Evolutionary conservation across 805 yeast genomes (phyloP).

Genomic region (Wickerhamomyces kurtzmanii): DNA sequence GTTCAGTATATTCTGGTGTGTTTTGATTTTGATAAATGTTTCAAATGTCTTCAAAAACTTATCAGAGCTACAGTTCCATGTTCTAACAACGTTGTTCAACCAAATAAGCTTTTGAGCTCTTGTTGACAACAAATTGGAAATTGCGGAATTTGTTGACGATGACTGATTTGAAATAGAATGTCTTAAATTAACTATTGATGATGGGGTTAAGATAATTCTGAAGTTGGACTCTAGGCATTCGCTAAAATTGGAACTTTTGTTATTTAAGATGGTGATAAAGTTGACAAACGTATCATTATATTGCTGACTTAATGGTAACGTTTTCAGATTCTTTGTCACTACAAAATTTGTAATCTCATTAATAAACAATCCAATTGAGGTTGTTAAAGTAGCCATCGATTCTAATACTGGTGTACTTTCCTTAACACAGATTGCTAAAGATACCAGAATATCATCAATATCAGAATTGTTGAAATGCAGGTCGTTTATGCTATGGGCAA

Average conservation of each 20-base stretch:
- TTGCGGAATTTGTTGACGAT: constrained; percentile 5
- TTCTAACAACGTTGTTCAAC: constrained; percentile 24
- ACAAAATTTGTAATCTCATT: constrained; percentile 3
- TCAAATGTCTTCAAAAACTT: constrained; percentile 22
- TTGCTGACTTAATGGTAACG: constrained; percentile 2
- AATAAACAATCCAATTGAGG: no score
- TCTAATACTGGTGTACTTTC: constrained; percentile 2
- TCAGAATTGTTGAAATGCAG: constrained; percentile 9
- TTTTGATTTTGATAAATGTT: constrained; percentile 20
- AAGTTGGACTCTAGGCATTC: constrained; percentile 5
- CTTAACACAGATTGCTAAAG: constrained; percentile 6
- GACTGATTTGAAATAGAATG: constrained; percentile 4
- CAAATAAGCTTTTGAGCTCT: constrained; percentile 21
- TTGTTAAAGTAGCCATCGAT: constrained; percentile 6
- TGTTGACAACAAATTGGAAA: no score
- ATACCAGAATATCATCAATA: constrained; percentile 4
- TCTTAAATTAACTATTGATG: constrained; percentile 6
- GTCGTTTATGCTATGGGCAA: no score
- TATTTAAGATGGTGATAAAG: neutral
- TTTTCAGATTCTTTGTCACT: constrained; percentile 8
- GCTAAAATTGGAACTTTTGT: neutral
- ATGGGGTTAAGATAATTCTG: constrained; percentile 7
- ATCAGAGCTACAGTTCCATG: constrained; percentile 21
- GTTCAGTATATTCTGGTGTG: constrained; percentile 18
- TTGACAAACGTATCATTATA: constrained; percentile 5